A percentile compares a stretch with the other conserved stretches of the same genome.
phyloP scores from a whole-genome alignment of 768 basidiomycete genomes.

The Suillus bovinus region DNA sequence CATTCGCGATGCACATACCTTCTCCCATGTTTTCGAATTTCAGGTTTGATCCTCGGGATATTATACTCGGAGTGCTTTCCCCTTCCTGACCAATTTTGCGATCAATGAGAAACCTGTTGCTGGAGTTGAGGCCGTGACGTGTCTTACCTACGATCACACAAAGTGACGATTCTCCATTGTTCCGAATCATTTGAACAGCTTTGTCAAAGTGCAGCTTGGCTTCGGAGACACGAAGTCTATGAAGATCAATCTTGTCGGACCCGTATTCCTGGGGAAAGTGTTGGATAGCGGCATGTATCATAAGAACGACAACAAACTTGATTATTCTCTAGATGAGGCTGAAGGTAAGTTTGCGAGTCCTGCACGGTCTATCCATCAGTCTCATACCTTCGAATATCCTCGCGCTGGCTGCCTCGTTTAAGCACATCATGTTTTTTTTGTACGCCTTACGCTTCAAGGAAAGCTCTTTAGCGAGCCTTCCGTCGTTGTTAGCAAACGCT shows the following conservation, averaged over 20 bases:
- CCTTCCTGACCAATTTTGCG: slow-evolving; percentile 52
- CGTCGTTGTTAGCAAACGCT: slow-evolving; percentile 68
- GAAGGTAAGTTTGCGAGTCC: neutral
- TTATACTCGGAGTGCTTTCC: slow-evolving; percentile 77
- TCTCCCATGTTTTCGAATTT: slow-evolving; percentile 76
- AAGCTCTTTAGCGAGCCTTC: slow-evolving; percentile 74
- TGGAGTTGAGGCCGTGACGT: neutral
- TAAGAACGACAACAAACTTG: slow-evolving; percentile 1
- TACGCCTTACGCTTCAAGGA: slow-evolving; percentile 77
- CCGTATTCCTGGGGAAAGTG: slow-evolving; percentile 26
- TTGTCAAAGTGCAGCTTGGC: slow-evolving; percentile 70
- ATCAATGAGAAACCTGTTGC: neutral
- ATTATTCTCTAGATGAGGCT: slow-evolving; percentile 5
- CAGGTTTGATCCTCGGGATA: slow-evolving; percentile 81
- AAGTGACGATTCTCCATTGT: slow-evolving; percentile 55
- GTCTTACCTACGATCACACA: slow-evolving; percentile 77
- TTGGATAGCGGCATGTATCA: neutral
- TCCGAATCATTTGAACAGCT: slow-evolving; percentile 62
- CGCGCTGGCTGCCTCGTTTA: slow-evolving; percentile 74
- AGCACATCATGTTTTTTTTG: slow-evolving; percentile 65
- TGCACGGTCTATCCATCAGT: slow-evolving; percentile 16
- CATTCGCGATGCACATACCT: slow-evolving; percentile 45
- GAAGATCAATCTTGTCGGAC: slow-evolving; percentile 75
- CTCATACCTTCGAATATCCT: slow-evolving; percentile 78
- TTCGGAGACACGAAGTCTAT: slow-evolving; percentile 87